Base-by-base conservation (phyloP, 176 grass and related monocot genomes). In the Rhynchospora breviuscula region DNA sequence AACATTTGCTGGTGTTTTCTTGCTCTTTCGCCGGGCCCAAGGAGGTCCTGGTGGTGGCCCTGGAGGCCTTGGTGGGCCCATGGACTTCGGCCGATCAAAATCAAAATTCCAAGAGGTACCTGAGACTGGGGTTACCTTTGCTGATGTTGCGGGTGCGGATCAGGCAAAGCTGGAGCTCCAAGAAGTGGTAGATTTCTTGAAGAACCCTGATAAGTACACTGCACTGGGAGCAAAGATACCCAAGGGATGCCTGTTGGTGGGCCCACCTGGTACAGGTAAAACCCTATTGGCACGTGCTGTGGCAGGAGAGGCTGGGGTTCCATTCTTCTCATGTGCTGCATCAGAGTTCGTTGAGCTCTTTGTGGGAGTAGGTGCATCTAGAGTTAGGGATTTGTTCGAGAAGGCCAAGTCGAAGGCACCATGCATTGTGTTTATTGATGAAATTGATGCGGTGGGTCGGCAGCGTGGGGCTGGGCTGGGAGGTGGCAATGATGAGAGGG, bases 91-190 rank as follows among this genome's bases (percentile, higher is more conserved):
- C 2, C 87, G 95, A 17, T 98, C 95, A 64, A 98, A 98, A 78
- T 94, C 92, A 31, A 98, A 98, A 88, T 98, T 98, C 90, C 95
- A 98, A 84, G 95, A 98, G 86, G 95, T 98, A 19, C 95, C 95
- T 3, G 95, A 98, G 86, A 98, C 95, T 0, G 95, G 95, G 0
- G 92, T 98, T 15, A 82, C 74, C 57, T 98, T 98, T 90, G 53
- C 81, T 60, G 95, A 98, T 67, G 95, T 98, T 11, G 95, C 95
- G 3, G 95, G 95, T 8, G 95, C 95, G 6, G 95, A 98, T 81
- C 95, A 98, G 89, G 95, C 95, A 84, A 98, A 98, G 90, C 90
- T 98, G 52, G 95, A 98, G 86, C 86, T 98, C 14, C 95, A 98
- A 85, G 95, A 98, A 83, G 95, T 98, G 8, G 95, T 98, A 0